A percentile compares a stretch with the other conserved stretches of the same genome.
phyloP scores from a whole-genome alignment of 163 green algal species.

The Volvox carteri region DNA sequence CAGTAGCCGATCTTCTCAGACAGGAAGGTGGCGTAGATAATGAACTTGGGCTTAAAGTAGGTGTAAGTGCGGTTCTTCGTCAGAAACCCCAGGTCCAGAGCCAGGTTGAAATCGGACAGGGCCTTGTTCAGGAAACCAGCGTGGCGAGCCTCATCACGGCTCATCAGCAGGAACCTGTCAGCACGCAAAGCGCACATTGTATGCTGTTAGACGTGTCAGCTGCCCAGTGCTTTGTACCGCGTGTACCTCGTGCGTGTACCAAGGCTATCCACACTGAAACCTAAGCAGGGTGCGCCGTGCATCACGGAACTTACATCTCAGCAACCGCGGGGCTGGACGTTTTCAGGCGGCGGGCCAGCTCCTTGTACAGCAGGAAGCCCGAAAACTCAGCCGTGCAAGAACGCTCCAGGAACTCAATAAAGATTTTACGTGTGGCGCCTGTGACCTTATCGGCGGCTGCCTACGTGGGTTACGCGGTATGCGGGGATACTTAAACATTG shows the following conservation, averaged over 20 bases:
- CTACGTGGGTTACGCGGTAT: neutral
- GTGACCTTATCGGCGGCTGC: constrained; percentile 67
- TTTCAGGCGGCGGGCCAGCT: constrained; percentile 88
- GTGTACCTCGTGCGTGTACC: too few relatives aligned
- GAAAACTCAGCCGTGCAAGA: constrained; percentile 97
- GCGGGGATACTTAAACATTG: too few relatives aligned
- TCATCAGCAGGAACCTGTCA: constrained; percentile 91
- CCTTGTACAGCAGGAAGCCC: constrained; percentile 98
- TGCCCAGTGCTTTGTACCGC: too few relatives aligned
- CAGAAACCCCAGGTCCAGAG: constrained; percentile 96
- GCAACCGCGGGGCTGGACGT: constrained; percentile 88
- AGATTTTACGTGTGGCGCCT: constrained; percentile 88
- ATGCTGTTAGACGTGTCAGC: neutral
- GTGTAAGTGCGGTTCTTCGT: constrained; percentile 97
- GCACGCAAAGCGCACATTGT: neutral
- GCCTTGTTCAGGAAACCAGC: constrained; percentile 98
- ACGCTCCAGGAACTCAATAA: constrained; percentile 97
- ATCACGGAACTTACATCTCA: constrained; percentile 80
- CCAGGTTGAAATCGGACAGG: constrained; percentile 96
- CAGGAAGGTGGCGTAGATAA: constrained; percentile 98
- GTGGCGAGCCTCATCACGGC: constrained; percentile 95
- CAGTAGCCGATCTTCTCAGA: constrained; percentile 99
- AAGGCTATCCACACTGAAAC: too few relatives aligned
- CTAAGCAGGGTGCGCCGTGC: too few relatives aligned
- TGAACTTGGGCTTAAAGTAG: constrained; percentile 99